phyloP scores from a whole-genome alignment of 805 yeast species.

The Scheffersomyces coipomensis region DNA sequence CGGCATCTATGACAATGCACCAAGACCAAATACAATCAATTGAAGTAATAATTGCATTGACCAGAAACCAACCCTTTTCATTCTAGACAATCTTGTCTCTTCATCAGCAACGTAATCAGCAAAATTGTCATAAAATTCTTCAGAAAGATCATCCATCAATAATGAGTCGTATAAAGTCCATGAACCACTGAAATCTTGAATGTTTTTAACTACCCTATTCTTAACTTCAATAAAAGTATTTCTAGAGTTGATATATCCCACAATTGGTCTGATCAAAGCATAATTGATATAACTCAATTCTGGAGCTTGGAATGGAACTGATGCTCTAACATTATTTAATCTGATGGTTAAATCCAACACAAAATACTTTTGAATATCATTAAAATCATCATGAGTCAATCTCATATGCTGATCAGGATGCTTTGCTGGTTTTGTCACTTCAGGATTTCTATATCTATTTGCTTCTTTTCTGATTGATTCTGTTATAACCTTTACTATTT shows the following conservation, averaged over 20 bases:
- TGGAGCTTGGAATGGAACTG: conserved; percentile 82
- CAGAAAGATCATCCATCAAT: conserved; percentile 86
- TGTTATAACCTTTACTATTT: conserved; percentile 48
- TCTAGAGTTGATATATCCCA: conserved; percentile 88
- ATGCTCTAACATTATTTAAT: conserved; percentile 83
- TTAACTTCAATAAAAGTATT: conserved; percentile 86
- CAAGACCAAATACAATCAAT: conserved; percentile 76
- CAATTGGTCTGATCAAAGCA: conserved; percentile 91
- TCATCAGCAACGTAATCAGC: conserved; percentile 88
- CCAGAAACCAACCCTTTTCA: conserved; percentile 91
- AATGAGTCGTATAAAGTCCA: conserved; percentile 95
- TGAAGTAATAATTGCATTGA: conserved; percentile 82
- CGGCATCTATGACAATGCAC: conserved; percentile 41
- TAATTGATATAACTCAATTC: conserved; percentile 89
- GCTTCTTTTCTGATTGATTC: conserved; percentile 50
- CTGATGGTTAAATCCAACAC: conserved; percentile 77
- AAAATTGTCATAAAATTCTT: conserved; percentile 87
- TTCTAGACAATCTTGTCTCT: conserved; percentile 64
- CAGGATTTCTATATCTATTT: conserved; percentile 37
- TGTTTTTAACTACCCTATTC: conserved; percentile 75
- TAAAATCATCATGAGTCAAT: conserved; percentile 21
- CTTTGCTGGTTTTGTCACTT: conserved; percentile 11
- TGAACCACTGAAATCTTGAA: conserved; percentile 87
- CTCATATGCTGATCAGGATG: conserved; percentile 28
- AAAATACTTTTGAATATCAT: conserved; percentile 53